These are phyloP conservation scores for Globisporangium splendens DNA, from an alignment of 352 stramenopile genomes.

Conservation along the genomic window DNA sequence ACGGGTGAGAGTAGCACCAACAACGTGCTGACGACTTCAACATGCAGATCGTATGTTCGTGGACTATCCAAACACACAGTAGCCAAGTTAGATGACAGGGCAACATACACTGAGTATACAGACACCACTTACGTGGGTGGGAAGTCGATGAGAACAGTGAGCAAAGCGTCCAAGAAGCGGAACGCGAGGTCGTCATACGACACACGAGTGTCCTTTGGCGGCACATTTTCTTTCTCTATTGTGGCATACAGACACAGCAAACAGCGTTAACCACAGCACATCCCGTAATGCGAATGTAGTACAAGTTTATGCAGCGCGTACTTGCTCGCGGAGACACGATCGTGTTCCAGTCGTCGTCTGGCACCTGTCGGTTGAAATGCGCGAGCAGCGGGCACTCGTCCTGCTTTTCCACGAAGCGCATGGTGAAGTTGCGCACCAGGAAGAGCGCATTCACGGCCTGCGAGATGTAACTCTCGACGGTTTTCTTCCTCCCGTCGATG, in stretches of 20 bases:
- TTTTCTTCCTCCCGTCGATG: constrained; percentile 32
- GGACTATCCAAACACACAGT: constrained; percentile 18
- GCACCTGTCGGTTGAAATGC: constrained; percentile 52
- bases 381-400: constrained; percentile 56
- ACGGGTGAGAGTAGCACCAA: constrained; percentile 67
- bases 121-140: constrained; percentile 42
- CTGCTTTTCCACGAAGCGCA: constrained; percentile 70
- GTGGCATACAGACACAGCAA: neutral
- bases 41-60: constrained; percentile 66
- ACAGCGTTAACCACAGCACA: neutral
- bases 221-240: constrained; percentile 22
- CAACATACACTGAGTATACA: neutral
- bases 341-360: constrained; percentile 23
- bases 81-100: neutral
- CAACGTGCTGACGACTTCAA: constrained; percentile 74
- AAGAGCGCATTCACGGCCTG: constrained; percentile 71
- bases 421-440: constrained; percentile 66
- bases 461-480: constrained; percentile 38
- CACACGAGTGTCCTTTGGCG: constrained; percentile 11
- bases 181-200: constrained; percentile 56
- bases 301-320: no score
- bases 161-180: constrained; percentile 61
- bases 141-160: constrained; percentile 58
- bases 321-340: constrained; percentile 22
- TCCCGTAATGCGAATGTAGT: no score